A percentile compares a stretch with the other conserved stretches of the same genome.
Conservation (phyloP, 768 basidiomycete species). For the Rhizopogon rudus region DNA sequence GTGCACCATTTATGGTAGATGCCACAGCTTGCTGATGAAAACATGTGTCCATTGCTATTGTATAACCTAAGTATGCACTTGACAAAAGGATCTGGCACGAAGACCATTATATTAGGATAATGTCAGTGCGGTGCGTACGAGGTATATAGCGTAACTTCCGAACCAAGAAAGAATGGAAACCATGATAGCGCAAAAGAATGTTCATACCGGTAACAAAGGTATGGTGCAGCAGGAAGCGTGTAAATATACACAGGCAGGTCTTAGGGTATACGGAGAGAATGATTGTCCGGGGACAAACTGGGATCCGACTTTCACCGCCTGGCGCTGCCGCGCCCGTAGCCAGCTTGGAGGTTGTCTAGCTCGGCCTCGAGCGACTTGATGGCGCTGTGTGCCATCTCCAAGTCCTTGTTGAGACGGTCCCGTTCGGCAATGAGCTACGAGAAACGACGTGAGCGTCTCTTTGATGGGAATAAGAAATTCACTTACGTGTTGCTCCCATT, state of each 20-base stretch:
- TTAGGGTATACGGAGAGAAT: conserved; percentile 21
- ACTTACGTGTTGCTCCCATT: conserved; percentile 98
- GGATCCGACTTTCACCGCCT: conserved; percentile 18
- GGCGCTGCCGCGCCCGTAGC: conserved; percentile 65
- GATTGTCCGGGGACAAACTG: neutral
- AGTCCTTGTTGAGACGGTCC: conserved; percentile 97
- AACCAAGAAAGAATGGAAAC: conserved; percentile 8
- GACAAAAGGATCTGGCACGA: neutral
- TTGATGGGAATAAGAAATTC: rapidly evolving
- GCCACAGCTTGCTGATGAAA: too few species aligned
- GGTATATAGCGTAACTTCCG: conserved; percentile 11
- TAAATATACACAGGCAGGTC: conserved; percentile 14
- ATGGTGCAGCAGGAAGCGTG: conserved; percentile 1
- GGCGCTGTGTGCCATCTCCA: conserved; percentile 86
- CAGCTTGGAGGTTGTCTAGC: conserved; percentile 84
- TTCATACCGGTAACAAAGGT: conserved; percentile 6
- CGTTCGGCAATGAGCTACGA: conserved; percentile 93
- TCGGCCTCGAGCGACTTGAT: conserved; percentile 92
- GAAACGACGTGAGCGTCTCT: conserved; percentile 9
- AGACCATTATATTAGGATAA: neutral
- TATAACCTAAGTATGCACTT: neutral
- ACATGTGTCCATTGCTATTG: too few species aligned
- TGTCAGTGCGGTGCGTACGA: conserved; percentile 6
- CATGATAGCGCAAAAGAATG: conserved; percentile 18
- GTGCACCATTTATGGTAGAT: too few species aligned